Evolutionary conservation across 2,329 filamentous ascomycete genomes (phyloP), one percentile per base, ranked within the genome.

Genomic region (Hypoxylon sp.): DNA sequence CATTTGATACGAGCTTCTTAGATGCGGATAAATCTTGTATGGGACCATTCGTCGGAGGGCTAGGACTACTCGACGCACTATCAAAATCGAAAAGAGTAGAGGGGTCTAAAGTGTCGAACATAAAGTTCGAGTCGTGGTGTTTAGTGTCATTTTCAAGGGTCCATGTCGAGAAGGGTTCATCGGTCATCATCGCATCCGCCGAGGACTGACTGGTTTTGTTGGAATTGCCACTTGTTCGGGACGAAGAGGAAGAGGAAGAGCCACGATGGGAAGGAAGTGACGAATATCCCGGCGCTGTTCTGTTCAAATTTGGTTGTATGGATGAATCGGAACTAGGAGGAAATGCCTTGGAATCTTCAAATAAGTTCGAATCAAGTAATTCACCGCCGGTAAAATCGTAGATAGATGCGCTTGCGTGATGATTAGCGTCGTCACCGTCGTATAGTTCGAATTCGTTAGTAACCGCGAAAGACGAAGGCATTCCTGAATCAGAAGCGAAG

Each of bases 21-120:
- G 58, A n/a, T 6, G 50, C 46, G 24, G 67, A 47, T 26, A 61
- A 58, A 31, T 72, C 64, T 17, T 73, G 71, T 9, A 73, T 72
- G 29, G 56, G 63, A 35, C 59, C 70, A 63, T 67, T 72, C 31
- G 67, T 56, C 1, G 70, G 70, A 8, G 79, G 80, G 62, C 82
- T 84, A 5, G 88, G 87, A 67, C 87, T 91, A 71, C 84, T 88
- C 1, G 86, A 85, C 8, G 85, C 85, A 72, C 86, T 88, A 14
- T 86, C 84, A 74, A 90, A 90, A 70, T 88, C 85, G 71, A 89
- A 88, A 56, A 82, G 81, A 70, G 81, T 81, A 47, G 76, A 58
- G 10, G 71, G 65, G 42, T 76, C 72, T 46, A 74, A 54, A 6
- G 71, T 53, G 26, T 74, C 71, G 22, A 74, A 72, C 67, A 74